These are phyloP conservation scores for Uncinocarpus reesii DNA, from an alignment of 2,329 filamentous ascomycete genomes.

Conservation along the genomic window DNA sequence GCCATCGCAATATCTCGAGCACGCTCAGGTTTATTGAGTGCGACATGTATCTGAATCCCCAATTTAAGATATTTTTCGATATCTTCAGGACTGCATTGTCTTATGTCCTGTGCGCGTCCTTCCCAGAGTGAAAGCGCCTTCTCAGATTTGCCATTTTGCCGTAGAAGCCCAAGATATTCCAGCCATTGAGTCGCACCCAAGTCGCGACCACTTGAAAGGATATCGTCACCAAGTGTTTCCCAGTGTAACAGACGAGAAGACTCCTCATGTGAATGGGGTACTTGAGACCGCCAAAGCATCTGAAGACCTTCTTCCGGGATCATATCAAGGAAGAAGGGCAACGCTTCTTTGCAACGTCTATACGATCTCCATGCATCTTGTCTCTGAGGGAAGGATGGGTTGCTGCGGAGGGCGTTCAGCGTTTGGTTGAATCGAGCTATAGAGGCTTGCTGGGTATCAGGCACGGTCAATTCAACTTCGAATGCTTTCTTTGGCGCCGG, in stretches of 20 bases:
- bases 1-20: constrained; percentile 42
- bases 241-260: constrained; percentile 43
- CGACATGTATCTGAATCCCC: constrained; percentile 43
- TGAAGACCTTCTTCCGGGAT: constrained; percentile 54
- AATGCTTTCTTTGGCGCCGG: constrained; percentile 20
- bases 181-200: constrained; percentile 52
- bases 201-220: constrained; percentile 48
- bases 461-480: constrained; percentile 27
- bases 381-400: constrained; percentile 24
- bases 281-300: constrained; percentile 54
- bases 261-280: constrained; percentile 35
- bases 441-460: constrained; percentile 30
- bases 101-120: constrained; percentile 46
- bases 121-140: constrained; percentile 57
- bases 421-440: constrained; percentile 33
- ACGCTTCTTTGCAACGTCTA: constrained; percentile 39
- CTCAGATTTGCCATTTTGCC: constrained; percentile 50
- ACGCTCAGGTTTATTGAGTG: constrained; percentile 37
- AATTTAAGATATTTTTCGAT: constrained; percentile 37
- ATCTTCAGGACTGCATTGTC: constrained; percentile 31
- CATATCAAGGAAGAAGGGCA: constrained; percentile 41
- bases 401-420: constrained; percentile 25
- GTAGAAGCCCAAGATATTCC: constrained; percentile 58
- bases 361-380: constrained; percentile 43
- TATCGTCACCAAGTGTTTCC: constrained; percentile 54